Evolutionary conservation across 208 protist species (phyloP).

Genomic region (Crithidia thermophila): DNA sequence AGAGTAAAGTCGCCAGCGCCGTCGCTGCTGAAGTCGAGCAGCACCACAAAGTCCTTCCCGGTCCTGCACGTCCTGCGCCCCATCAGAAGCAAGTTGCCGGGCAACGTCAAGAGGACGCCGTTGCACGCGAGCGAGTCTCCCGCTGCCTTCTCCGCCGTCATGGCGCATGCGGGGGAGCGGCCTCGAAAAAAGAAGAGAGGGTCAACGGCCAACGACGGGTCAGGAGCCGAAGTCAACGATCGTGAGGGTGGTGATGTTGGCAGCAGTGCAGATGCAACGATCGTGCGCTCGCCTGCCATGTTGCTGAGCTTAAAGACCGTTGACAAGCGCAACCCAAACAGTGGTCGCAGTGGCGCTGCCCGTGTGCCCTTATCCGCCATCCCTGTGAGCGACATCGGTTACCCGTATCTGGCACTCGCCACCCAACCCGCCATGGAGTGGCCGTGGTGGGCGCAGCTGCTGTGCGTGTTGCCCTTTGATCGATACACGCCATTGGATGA

Average conservation of each 20-base stretch:
- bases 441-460: slow-evolving; percentile 31
- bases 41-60: slow-evolving; percentile 23
- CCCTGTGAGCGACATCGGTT: slow-evolving; percentile 17
- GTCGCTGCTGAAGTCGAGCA: slow-evolving; percentile 21
- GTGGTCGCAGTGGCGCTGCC: background rate
- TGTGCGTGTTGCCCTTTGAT: slow-evolving; percentile 31
- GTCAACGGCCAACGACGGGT: no score
- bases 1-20: background rate
- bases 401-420: slow-evolving; percentile 23
- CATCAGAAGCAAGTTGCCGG: slow-evolving; percentile 18
- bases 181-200: no score
- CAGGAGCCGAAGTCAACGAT: no score
- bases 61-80: slow-evolving; percentile 26
- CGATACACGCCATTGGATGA: slow-evolving; percentile 15
- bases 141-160: background rate
- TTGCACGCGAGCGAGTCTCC: no score
- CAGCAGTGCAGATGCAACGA: no score
- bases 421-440: slow-evolving; percentile 22
- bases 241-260: no score
- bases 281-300: no score
- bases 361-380: slow-evolving; percentile 16
- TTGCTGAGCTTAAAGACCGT: no score
- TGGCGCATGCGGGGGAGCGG: no score
- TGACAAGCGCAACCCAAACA: background rate
- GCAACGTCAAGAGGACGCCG: background rate